A percentile compares a stretch with the other conserved stretches of the same genome.
Conservation (phyloP, 352 stramenopile genomes). For the Nothophytophthora sp. region DNA sequence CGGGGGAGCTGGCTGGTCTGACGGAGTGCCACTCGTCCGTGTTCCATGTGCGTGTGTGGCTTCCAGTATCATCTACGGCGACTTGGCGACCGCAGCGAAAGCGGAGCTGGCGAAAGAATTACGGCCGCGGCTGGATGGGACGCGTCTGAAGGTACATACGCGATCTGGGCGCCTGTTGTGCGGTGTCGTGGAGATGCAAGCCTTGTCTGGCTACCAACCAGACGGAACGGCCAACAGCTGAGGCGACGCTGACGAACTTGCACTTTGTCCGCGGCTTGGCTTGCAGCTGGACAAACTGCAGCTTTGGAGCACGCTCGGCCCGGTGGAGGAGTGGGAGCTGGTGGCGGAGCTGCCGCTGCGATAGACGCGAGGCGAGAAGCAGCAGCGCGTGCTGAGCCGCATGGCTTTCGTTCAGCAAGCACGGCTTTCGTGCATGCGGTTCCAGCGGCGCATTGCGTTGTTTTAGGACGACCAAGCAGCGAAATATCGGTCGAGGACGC, state of each 20-base stretch:
- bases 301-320: slow-evolving; percentile 49
- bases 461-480: too few species aligned
- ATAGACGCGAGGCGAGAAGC: background rate
- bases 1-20: background rate
- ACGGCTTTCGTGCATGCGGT: too few species aligned
- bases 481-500: too few species aligned
- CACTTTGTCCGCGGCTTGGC: background rate
- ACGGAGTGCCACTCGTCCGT: background rate
- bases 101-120: slow-evolving; percentile 42
- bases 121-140: slow-evolving; percentile 31
- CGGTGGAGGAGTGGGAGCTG: slow-evolving; percentile 42
- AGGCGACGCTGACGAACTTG: too few species aligned
- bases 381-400: too few species aligned
- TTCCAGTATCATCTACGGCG: slow-evolving; percentile 64
- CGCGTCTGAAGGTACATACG: slow-evolving; percentile 35
- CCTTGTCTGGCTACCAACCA: background rate
- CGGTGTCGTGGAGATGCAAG: background rate
- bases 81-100: slow-evolving; percentile 30
- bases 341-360: slow-evolving; percentile 30
- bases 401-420: too few species aligned
- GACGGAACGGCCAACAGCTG: too few species aligned
- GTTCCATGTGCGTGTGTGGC: slow-evolving; percentile 1
- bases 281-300: slow-evolving; percentile 45
- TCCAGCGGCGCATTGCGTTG: background rate
- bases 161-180: background rate